Evolutionary conservation across 2,329 filamentous ascomycete genomes (phyloP).

Genomic region (Ophiocordyceps robertsii): DNA sequence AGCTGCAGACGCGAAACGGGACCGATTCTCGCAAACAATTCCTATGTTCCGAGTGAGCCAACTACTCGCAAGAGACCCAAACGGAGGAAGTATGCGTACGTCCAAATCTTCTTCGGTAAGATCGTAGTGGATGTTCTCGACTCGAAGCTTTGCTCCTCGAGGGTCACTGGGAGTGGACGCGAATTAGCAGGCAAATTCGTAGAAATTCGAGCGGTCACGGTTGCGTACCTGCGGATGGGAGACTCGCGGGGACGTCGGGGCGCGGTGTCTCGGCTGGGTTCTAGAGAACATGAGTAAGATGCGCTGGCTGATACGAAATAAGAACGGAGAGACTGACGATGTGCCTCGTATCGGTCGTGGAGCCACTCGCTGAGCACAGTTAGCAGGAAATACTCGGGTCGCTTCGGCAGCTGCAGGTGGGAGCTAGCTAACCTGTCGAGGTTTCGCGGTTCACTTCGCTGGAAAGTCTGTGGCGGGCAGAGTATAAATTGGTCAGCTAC

Average conservation of each 20-base stretch:
- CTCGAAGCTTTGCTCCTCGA: conserved; percentile 57
- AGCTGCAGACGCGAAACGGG: conserved; percentile 56
- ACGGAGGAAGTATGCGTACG: conserved; percentile 28
- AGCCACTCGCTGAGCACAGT: conserved; percentile 64
- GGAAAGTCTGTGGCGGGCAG: conserved; percentile 36
- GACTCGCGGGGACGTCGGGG: conserved; percentile 29
- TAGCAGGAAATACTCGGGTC: background rate
- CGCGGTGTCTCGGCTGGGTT: conserved; percentile 26
- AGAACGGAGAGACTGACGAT: conserved; percentile 30
- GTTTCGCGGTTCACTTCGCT: conserved; percentile 50
- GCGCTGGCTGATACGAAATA: background rate
- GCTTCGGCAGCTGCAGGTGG: background rate
- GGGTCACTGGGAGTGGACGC: conserved; percentile 25
- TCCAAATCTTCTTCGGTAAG: conserved; percentile 72
- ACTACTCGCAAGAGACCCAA: background rate
- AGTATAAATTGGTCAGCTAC: conserved; percentile 14
- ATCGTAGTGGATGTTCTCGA: conserved; percentile 89
- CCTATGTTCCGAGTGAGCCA: conserved; percentile 36
- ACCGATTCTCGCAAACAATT: conserved; percentile 69
- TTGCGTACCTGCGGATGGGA: conserved; percentile 21
- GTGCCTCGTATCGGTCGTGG: conserved; percentile 77
- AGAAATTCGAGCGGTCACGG: too few relatives aligned
- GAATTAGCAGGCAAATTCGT: conserved; percentile 2
- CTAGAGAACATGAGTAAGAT: conserved; percentile 8
- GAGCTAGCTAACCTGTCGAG: conserved; percentile 52